Evolutionary conservation across 805 yeast species (phyloP).

Genomic region (Ascoidea tarda): DNA sequence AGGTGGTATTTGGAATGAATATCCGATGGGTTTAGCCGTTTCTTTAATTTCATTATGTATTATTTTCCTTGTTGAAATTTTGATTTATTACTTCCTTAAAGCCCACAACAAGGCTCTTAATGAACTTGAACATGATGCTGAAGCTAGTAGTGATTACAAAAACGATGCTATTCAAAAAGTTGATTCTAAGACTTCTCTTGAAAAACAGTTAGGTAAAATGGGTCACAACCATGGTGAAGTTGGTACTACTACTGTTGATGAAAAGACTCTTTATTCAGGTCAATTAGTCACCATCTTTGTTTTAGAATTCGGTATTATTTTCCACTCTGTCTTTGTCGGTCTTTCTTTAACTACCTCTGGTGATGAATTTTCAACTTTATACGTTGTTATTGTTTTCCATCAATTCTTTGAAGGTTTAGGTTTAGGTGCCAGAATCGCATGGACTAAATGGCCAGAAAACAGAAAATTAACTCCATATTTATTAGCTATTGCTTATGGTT

Average conservation of each 20-base stretch:
- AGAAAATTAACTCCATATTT: constrained; percentile 33
- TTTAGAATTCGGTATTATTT: constrained; percentile 58
- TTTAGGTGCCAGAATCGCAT: constrained; percentile 55
- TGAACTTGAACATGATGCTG: not conserved
- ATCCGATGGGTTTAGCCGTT: constrained; percentile 31
- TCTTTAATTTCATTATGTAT: not conserved
- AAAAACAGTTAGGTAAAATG: no score
- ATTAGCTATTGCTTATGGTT: constrained; percentile 33
- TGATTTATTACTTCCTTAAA: not conserved
- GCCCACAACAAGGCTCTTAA: not conserved
- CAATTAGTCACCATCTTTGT: constrained; percentile 35
- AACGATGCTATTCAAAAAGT: no score
- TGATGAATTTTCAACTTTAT: constrained; percentile 48
- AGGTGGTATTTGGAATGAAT: constrained; percentile 15
- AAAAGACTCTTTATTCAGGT: not conserved
- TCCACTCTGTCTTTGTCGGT: constrained; percentile 69
- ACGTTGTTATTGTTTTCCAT: constrained; percentile 56
- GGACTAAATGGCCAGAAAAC: constrained; percentile 36
- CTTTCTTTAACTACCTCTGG: constrained; percentile 48
- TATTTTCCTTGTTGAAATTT: not conserved
- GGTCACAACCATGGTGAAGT: not conserved
- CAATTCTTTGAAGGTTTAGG: constrained; percentile 75
- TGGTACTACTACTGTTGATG: not conserved
- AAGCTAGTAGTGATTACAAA: no score
- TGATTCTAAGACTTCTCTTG: no score